These are phyloP conservation scores for Aureobasidium vineae DNA, from an alignment of 2,329 filamentous ascomycete species.

Conservation along the genomic window DNA sequence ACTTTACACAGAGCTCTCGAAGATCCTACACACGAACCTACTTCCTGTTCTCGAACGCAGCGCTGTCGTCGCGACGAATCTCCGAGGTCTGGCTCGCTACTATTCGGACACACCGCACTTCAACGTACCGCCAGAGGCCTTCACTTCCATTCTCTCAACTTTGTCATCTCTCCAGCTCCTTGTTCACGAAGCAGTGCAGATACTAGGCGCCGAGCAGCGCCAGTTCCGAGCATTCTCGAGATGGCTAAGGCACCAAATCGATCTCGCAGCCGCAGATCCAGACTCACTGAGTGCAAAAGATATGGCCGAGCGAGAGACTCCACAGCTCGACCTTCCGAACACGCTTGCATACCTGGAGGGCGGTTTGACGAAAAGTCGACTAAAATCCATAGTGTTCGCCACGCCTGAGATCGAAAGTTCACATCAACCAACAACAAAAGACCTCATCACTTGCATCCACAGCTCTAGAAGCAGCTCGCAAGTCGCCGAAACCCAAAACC, in stretches of 20 bases:
- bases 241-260: constrained; percentile 83
- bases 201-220: constrained; percentile 71
- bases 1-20: constrained; percentile 73
- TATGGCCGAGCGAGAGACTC: constrained; percentile 71
- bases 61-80: constrained; percentile 73
- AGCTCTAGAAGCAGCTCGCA: neutral
- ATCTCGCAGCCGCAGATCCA: constrained; percentile 66
- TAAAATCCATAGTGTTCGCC: constrained; percentile 39
- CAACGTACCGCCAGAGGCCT: constrained; percentile 49
- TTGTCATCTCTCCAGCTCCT: constrained; percentile 73
- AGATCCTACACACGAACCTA: constrained; percentile 80
- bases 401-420: neutral
- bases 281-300: constrained; percentile 63
- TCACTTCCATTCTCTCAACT: constrained; percentile 58
- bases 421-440: neutral
- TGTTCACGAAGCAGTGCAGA: constrained; percentile 68
- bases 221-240: constrained; percentile 75
- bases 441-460: constrained; percentile 6
- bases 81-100: constrained; percentile 80
- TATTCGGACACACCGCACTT: constrained; percentile 64
- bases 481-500: neutral
- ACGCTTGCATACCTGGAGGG: constrained; percentile 75
- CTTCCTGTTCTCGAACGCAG: constrained; percentile 84
- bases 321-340: constrained; percentile 66
- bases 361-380: constrained; percentile 64